Evolutionary conservation across 495 filamentous ascomycete species (phyloP), one percentile per base, ranked within the genome.

Genomic region (Podospora pseudopauciseta): DNA sequence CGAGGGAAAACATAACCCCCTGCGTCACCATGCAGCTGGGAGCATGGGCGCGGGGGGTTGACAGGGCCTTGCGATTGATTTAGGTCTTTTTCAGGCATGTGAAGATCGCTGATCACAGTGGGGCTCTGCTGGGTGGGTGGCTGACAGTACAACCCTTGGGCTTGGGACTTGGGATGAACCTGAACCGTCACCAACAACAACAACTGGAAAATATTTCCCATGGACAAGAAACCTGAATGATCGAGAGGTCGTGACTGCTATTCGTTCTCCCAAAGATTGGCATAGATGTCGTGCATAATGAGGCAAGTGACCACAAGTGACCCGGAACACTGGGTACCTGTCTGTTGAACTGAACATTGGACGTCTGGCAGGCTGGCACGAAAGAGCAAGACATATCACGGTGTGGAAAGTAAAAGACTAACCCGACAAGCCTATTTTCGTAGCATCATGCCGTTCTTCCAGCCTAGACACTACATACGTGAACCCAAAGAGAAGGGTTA

Each of bases 101-200:
- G 65, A 66, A 66, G 65, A 61, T 60, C 61, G 34, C 26, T 30
- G n/a, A n/a, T 20, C 18, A 58, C 39, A 58, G 55, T 58, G 55
- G 55, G 55, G n/a, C 18, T 58, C 18, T 19, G 18, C n/a, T 49
- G 7, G 39, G 9, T 39, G 11, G 5, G 34, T 13, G 15, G 39
- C 13, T 19, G 7, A 58, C 55, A 56, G 54, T 2, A 20, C 55
- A 19, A 26, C 20, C 55, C 55, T n/a, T 58, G 55, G 55, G 23
- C 55, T 49, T 49, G 39, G 39, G 2, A 49, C 39, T 49, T 49
- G 9, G 39, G 39, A 49, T 49, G 39, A 49, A 49, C 39, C 15
- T 49, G 39, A 49, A 49, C 39, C 15, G 39, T 49, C 39, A 49
- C 2, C 7, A 23, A 23, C 13, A 11, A 49, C 7, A 11, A 13